Conservation (phyloP, 352 stramenopile genomes). For the Globisporangium mamillatum region DNA sequence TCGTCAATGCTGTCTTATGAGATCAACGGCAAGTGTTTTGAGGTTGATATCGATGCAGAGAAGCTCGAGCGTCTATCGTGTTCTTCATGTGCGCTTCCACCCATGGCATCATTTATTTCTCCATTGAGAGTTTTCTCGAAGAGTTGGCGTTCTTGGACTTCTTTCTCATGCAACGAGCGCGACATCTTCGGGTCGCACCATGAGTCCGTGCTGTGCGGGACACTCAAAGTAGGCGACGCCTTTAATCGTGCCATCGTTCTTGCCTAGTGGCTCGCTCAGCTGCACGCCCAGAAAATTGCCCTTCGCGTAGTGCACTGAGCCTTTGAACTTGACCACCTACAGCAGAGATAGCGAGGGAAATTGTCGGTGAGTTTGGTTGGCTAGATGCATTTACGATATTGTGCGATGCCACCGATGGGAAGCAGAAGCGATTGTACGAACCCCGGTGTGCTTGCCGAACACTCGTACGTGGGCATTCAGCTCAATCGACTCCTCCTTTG, state of each 20-base stretch:
- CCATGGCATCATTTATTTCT: not conserved
- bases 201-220: conserved; percentile 49
- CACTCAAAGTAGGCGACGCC: conserved; percentile 67
- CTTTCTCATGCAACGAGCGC: conserved; percentile 10
- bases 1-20: not conserved
- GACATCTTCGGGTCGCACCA: conserved; percentile 59
- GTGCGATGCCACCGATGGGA: not conserved
- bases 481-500: conserved; percentile 1
- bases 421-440: conserved; percentile 18
- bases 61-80: too few species aligned
- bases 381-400: not conserved
- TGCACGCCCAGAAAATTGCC: conserved; percentile 65
- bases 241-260: conserved; percentile 75
- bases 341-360: not conserved
- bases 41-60: not conserved
- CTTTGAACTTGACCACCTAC: conserved; percentile 62
- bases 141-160: not conserved
- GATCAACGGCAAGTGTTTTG: not conserved
- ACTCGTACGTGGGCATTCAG: conserved; percentile 38
- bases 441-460: conserved; percentile 34
- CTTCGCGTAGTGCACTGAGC: conserved; percentile 68
- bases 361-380: not conserved
- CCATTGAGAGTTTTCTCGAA: not conserved
- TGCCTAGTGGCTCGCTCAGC: conserved; percentile 53
- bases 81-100: too few species aligned